These are phyloP conservation scores for Metschnikowia corniflorae DNA, from an alignment of 805 yeast genomes.

Conservation along the genomic window DNA sequence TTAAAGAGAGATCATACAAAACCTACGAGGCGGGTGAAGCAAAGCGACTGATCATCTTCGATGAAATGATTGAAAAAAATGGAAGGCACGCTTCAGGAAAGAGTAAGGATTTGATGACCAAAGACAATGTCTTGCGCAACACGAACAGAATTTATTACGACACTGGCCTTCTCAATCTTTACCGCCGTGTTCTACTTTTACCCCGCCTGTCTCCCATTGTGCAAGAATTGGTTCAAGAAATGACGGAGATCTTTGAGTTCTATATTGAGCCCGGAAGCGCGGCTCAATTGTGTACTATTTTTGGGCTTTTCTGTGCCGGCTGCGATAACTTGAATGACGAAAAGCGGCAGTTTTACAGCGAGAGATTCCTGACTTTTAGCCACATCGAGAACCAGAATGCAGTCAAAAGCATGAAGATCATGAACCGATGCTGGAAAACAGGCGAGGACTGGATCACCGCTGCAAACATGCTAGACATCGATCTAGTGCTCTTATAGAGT, in stretches of 20 bases:
- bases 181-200: constrained; percentile 50
- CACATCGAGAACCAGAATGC: constrained; percentile 43
- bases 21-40: constrained; percentile 16
- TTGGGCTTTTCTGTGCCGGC: constrained; percentile 56
- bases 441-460: constrained; percentile 52
- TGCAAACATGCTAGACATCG: constrained; percentile 39
- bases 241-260: constrained; percentile 33
- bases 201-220: constrained; percentile 45
- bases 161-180: constrained; percentile 53
- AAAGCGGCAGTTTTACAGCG: constrained; percentile 33
- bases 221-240: constrained; percentile 44
- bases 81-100: constrained; percentile 2
- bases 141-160: constrained; percentile 52
- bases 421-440: constrained; percentile 52
- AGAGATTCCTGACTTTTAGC: constrained; percentile 40
- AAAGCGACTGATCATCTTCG: constrained; percentile 12
- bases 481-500: constrained; percentile 41
- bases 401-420: constrained; percentile 43
- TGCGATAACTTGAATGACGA: constrained; percentile 47
- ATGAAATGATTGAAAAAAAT: constrained; percentile 13
- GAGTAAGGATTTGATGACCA: constrained; percentile 21
- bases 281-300: constrained; percentile 53
- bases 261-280: constrained; percentile 45
- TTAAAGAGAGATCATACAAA: constrained; percentile 15
- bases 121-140: constrained; percentile 37